Conservation (phyloP, 345 rosid genomes). For the rapeseed (Brassica napus) region Da-Ae NC_063441.1:15793001-15793500, state of each 20-base stretch:
- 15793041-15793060: background rate
- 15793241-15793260: slow-evolving; percentile 4
- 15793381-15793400: background rate
- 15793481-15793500: too few relatives aligned
- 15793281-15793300: slow-evolving; percentile 25
- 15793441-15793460: too few relatives aligned
- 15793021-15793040: background rate
- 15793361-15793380: slow-evolving; percentile 25
- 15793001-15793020: background rate
- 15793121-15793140: background rate
- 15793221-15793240: background rate
- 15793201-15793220: background rate
- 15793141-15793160: background rate
- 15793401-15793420: too few relatives aligned
- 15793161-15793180: background rate
- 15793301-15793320: slow-evolving; percentile 12
- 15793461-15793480: too few relatives aligned
- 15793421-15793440: too few relatives aligned
- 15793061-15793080: background rate
- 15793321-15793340: slow-evolving; percentile 11
- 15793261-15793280: slow-evolving; percentile 23
- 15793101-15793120: background rate
- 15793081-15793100: background rate
- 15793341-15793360: slow-evolving; percentile 18
- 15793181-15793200: background rate